These are phyloP conservation scores for Conticribra weissflogii DNA, from an alignment of 108 stramenopile species.

Conservation along the genomic window DNA sequence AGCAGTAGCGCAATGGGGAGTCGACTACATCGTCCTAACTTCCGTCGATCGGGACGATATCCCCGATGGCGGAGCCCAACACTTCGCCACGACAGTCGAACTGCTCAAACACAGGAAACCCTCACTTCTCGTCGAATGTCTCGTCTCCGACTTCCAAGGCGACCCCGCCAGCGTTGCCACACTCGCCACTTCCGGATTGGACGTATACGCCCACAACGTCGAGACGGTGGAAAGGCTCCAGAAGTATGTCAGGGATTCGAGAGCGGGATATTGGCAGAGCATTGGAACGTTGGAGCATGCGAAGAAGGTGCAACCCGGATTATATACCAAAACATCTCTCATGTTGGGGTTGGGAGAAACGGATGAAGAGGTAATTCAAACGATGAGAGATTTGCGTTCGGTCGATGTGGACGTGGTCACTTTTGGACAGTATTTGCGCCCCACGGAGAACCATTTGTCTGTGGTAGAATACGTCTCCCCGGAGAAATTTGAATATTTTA, in stretches of 20 bases:
- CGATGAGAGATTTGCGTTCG: conserved; percentile 93
- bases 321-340: conserved; percentile 95
- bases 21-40: conserved; percentile 98
- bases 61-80: conserved; percentile 92
- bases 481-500: conserved; percentile 90
- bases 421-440: conserved; percentile 98
- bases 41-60: conserved; percentile 97
- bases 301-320: conserved; percentile 73
- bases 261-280: conserved; percentile 94
- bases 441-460: conserved; percentile 93
- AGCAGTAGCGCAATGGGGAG: conserved; percentile 94
- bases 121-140: conserved; percentile 94
- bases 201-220: conserved; percentile 99
- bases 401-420: conserved; percentile 97
- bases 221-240: conserved; percentile 97
- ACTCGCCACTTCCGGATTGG: conserved; percentile 93
- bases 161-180: conserved; percentile 68
- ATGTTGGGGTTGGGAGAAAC: conserved; percentile 99
- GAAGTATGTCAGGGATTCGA: conserved; percentile 88
- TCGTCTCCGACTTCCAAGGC: conserved; percentile 97
- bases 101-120: conserved; percentile 90
- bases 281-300: conserved; percentile 88
- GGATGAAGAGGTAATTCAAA: conserved; percentile 94
- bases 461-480: conserved; percentile 97
- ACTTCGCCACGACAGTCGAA: conserved; percentile 94